Evolutionary conservation across 305 asterid genomes (phyloP).

Genomic region (Rubia occidens): DNA sequence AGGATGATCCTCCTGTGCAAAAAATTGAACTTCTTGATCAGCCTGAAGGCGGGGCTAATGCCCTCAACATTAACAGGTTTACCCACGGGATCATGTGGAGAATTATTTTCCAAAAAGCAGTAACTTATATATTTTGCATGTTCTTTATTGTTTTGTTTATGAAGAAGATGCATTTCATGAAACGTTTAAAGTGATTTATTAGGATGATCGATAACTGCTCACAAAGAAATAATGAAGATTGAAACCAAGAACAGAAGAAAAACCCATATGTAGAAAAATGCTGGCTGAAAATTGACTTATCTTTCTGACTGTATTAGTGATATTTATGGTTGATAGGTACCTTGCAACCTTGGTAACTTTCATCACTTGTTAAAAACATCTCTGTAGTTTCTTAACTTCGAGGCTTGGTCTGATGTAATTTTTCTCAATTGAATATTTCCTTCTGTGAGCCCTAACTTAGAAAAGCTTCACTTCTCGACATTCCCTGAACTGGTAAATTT

Average conservation of each 20-base stretch:
- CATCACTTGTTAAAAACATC: not conserved
- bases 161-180: not conserved
- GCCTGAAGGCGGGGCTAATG: constrained; percentile 35
- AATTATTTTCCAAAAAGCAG: not conserved
- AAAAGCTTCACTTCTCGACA: too few species aligned
- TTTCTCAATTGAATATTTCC: too few species aligned
- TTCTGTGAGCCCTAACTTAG: too few species aligned
- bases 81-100: not conserved
- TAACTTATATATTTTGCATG: not conserved
- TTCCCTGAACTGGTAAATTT: not conserved
- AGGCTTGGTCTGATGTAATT: not conserved
- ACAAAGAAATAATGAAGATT: not conserved
- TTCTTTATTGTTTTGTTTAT: not conserved
- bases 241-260: not conserved
- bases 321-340: not conserved
- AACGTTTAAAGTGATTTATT: not conserved
- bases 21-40: constrained; percentile 69
- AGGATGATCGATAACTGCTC: not conserved
- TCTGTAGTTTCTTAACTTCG: not conserved
- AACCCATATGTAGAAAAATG: not conserved
- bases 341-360: not conserved
- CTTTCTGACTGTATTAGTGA: not conserved
- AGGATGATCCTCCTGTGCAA: constrained; percentile 35
- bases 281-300: not conserved
- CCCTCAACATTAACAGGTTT: constrained; percentile 30